Percentiles rank a stretch among this genome's conserved stretches.
Conservation (phyloP, 176 grass and related monocot genomes). For the Typha latifolia region DNA sequence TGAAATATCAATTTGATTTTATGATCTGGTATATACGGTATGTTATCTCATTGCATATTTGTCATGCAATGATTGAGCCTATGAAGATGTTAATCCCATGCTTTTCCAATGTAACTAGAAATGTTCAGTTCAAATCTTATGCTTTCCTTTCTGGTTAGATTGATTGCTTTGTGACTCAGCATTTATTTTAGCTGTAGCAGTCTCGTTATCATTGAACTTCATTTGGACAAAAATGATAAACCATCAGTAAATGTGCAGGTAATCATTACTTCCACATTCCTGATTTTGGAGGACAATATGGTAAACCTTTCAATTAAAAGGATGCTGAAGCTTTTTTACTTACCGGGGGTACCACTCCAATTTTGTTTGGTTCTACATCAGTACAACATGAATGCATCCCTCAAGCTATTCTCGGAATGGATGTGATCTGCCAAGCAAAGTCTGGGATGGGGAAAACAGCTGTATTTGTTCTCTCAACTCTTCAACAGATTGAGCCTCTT, state of each 20-base stretch:
- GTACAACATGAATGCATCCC: slow-evolving; percentile 99
- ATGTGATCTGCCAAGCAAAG: slow-evolving; percentile 98
- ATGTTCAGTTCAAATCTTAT: neutral
- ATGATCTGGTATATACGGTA: too few relatives aligned
- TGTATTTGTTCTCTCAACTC: slow-evolving; percentile 88
- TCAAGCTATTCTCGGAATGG: slow-evolving; percentile 99
- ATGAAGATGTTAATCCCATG: neutral
- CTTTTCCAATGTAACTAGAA: neutral
- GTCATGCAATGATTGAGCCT: too few relatives aligned
- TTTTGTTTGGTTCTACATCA: slow-evolving; percentile 96
- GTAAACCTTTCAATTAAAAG: slow-evolving; percentile 91
- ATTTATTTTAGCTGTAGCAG: neutral
- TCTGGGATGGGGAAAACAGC: slow-evolving; percentile 99
- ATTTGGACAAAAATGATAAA: neutral
- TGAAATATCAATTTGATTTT: too few relatives aligned
- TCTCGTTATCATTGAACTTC: neutral
- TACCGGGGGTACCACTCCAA: slow-evolving; percentile 73
- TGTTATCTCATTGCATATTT: too few relatives aligned
- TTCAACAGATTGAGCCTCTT: slow-evolving; percentile 90
- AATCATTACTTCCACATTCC: slow-evolving; percentile 53
- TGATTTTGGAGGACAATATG: slow-evolving; percentile 61
- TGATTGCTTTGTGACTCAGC: neutral
- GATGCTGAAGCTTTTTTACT: slow-evolving; percentile 72
- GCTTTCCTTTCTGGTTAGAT: neutral
- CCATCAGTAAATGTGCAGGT: slow-evolving; percentile 45